Conservation (phyloP, 768 basidiomycete genomes). For the Russula earlei region DNA sequence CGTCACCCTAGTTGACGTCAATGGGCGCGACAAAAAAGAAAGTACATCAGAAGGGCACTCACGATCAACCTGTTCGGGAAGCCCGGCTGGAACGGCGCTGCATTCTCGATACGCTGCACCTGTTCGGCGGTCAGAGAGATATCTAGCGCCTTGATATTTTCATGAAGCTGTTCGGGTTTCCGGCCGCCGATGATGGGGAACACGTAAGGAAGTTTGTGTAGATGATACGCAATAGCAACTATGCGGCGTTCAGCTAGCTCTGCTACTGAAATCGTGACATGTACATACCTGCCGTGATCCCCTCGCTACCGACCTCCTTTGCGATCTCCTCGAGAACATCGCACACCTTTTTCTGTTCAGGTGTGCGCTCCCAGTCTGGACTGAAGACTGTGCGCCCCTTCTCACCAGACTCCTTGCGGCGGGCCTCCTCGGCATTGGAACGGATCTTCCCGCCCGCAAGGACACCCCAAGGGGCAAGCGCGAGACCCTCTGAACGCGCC, state of each 20-base stretch:
- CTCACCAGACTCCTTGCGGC: constrained; percentile 26
- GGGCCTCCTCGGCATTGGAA: constrained; percentile 30
- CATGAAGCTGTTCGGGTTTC: constrained; percentile 37
- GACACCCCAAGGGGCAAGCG: constrained; percentile 35
- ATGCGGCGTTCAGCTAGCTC: not conserved
- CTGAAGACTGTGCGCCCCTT: constrained; percentile 26
- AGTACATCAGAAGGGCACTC: not conserved
- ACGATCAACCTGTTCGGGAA: constrained; percentile 29
- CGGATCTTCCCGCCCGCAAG: constrained; percentile 33
- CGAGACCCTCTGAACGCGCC: constrained; percentile 29
- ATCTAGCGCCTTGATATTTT: constrained; percentile 37
- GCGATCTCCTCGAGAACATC: constrained; percentile 33
- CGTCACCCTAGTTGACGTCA: not conserved
- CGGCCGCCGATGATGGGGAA: constrained; percentile 40
- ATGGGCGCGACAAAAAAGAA: not conserved
- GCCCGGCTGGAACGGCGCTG: constrained; percentile 33
- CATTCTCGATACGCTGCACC: constrained; percentile 33
- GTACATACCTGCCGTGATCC: constrained; percentile 20
- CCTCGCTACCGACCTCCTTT: constrained; percentile 29
- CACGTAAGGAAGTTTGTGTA: constrained; percentile 39
- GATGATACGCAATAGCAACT: constrained; percentile 41
- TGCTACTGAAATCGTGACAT: not conserved
- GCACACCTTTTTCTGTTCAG: constrained; percentile 28
- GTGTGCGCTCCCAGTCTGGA: constrained; percentile 29
- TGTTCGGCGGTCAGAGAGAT: constrained; percentile 35